These are phyloP conservation scores for Alternaria burnsii DNA, from an alignment of 2,329 filamentous ascomycete genomes.

Conservation along the genomic window DNA sequence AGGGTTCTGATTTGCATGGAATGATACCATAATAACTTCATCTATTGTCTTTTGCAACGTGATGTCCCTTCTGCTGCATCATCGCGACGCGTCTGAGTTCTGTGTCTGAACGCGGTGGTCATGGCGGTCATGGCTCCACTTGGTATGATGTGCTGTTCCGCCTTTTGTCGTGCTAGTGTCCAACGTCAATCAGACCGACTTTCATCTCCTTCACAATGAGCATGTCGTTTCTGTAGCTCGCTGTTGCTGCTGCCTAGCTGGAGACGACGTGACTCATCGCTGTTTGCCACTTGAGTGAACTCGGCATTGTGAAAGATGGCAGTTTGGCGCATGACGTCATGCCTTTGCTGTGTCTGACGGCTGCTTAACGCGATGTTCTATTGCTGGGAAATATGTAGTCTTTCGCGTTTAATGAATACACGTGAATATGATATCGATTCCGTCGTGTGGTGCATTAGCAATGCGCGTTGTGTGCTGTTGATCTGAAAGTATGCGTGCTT, in stretches of 20 bases:
- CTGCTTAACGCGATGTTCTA: background rate
- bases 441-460: background rate
- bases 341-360: background rate
- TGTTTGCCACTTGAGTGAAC: background rate
- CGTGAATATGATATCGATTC: fast-evolving
- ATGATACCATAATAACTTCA: constrained; percentile 47
- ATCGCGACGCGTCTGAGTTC: constrained; percentile 5
- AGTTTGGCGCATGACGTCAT: background rate
- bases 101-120: background rate
- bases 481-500: background rate
- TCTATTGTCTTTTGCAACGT: background rate
- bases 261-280: background rate
- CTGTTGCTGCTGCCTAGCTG: background rate
- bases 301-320: background rate
- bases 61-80: constrained; percentile 11
- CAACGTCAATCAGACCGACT: background rate
- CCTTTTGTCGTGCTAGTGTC: background rate
- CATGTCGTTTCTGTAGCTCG: background rate
- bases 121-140: background rate
- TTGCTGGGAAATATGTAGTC: too few relatives aligned
- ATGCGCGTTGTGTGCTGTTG: background rate
- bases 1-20: constrained; percentile 39
- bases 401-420: fast-evolving
- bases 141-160: background rate
- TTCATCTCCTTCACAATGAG: background rate